Evolutionary conservation across 306 rosid genomes (phyloP).

Genomic region (Glycyrrhiza uralensis): DNA sequence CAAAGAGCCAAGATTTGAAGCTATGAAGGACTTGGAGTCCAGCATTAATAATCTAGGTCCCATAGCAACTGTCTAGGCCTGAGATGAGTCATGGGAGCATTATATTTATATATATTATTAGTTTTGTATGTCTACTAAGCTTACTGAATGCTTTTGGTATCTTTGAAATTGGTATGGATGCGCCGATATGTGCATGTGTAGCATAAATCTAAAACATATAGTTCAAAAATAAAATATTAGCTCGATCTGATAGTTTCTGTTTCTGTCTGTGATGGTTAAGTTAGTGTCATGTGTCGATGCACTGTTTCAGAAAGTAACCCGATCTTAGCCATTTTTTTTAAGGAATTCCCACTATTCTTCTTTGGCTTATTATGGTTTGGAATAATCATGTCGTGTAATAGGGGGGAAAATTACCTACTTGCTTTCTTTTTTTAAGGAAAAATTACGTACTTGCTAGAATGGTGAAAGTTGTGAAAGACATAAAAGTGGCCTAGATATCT

Average conservation of each 20-base stretch:
- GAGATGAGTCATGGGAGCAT: background rate
- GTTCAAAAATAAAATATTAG: constrained; percentile 12
- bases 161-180: background rate
- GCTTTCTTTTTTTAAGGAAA: too few species aligned
- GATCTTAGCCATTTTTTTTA: constrained; percentile 17
- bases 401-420: background rate
- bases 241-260: constrained; percentile 4
- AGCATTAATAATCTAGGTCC: constrained; percentile 31
- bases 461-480: background rate
- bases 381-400: background rate
- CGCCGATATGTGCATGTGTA: constrained; percentile 5
- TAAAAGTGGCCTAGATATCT: background rate
- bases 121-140: background rate
- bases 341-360: constrained; percentile 15
- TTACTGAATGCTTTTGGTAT: background rate
- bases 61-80: constrained; percentile 43
- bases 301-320: constrained; percentile 9
- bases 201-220: background rate
- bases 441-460: background rate
- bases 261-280: constrained; percentile 15
- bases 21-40: constrained; percentile 66
- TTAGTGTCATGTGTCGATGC: constrained; percentile 13
- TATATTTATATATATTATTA: background rate
- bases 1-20: constrained; percentile 86
- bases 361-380: constrained; percentile 26